Evolutionary conservation across 768 basidiomycete genomes (phyloP), one percentile per base, ranked within the genome.

Genomic region (Leccinum variicolor): DNA sequence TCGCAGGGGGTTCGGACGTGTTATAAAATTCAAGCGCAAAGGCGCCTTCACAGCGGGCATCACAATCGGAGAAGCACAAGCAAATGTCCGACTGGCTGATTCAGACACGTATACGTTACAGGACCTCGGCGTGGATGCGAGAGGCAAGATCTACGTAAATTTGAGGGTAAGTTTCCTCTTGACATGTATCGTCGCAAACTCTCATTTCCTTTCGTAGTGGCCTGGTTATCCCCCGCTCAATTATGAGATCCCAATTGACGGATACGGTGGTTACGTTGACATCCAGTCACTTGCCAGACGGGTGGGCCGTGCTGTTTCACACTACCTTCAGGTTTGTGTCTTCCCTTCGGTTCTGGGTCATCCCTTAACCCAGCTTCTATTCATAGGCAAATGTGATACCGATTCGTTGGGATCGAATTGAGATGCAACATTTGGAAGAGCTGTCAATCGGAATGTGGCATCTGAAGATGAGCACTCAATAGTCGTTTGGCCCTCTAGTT

Each of bases 11-110:
- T 80, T 78, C 62, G 75, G 80, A 26, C 73, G 79, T 41, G 74
- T 82, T 54, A 75, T 90, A 57, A 89, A 86, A 68, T 90, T 90
- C 74, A 88, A 86, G 72, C 82, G 84, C 68, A 89, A 86, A 75
- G 86, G 85, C 11, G 76, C 83, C 13, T 81, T 87, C 66, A 74
- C 79, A 52, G 77, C 82, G 21, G 89, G 89, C 7, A 80, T 90
- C 62, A 83, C 79, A 39, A 79, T 90, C 19, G 80, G 79, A 19
- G 87, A 89, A 70, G 88, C 88, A 15, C 86, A 89, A 63, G 79
- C 83, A 33, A 83, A 81, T 58, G 78, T 82, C 19, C 69, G 83
- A 49, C 75, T 90, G 31, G 84, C 85, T 2, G 81, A 81, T 21
- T 80, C 82, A 57, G 83, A 89, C 56, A 74, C 76, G n/a, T 89